Percentiles rank a stretch among this genome's conserved stretches.
phyloP scores from a whole-genome alignment of 768 basidiomycete genomes.

The Kondoa subrosea region DNA sequence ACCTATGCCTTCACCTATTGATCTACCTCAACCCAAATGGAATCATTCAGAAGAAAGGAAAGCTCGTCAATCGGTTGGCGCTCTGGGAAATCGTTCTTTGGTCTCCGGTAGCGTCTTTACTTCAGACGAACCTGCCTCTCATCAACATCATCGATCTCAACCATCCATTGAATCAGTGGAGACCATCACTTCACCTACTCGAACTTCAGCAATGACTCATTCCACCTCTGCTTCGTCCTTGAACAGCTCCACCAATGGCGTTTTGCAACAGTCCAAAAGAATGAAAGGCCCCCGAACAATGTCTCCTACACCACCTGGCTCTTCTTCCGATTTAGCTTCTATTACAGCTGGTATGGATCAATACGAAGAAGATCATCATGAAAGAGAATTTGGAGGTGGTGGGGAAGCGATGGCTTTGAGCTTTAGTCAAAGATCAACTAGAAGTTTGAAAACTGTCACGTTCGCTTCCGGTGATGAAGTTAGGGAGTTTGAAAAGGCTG shows the following conservation, averaged over 20 bases:
- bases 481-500: constrained; percentile 4
- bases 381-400: background rate
- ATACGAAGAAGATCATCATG: background rate
- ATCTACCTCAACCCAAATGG: background rate
- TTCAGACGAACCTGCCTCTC: background rate
- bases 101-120: background rate
- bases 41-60: background rate
- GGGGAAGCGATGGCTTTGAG: background rate
- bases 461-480: constrained; percentile 1
- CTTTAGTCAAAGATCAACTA: background rate
- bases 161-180: background rate
- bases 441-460: constrained; percentile 6
- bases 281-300: background rate
- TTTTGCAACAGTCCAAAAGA: background rate
- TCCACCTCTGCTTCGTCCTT: background rate
- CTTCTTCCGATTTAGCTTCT: background rate
- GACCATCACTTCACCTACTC: background rate
- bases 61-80: background rate
- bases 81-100: background rate
- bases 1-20: background rate
- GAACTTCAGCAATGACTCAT: background rate
- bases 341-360: no score
- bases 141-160: background rate
- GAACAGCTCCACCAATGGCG: background rate
- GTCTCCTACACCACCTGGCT: background rate